phyloP scores from a whole-genome alignment of 75 land plant genomes.

The Chamaecyparis obtusa region DNA sequence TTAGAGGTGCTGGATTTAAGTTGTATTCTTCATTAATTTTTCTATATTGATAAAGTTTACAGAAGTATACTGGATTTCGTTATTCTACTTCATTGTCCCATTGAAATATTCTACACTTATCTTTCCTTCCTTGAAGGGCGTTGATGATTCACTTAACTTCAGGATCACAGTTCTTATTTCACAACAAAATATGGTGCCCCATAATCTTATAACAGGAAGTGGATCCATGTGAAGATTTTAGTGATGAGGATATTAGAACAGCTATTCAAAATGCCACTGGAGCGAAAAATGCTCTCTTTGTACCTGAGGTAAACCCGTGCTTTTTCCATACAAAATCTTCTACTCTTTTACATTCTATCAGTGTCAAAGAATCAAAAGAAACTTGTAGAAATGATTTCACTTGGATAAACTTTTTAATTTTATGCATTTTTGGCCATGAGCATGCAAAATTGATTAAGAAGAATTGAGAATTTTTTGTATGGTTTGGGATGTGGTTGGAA shows the following conservation, averaged over 20 bases:
- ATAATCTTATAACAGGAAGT: conserved; percentile 25
- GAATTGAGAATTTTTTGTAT: not conserved
- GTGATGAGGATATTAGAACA: conserved; percentile 37
- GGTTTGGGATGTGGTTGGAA: not conserved
- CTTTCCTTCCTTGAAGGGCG: not conserved
- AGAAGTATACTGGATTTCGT: not conserved
- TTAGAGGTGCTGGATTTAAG: conserved; percentile 25
- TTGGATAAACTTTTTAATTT: not conserved
- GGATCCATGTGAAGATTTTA: conserved; percentile 41
- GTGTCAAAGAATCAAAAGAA: not conserved
- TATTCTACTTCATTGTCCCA: too few species aligned
- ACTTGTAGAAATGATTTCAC: not conserved
- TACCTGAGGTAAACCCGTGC: conserved; percentile 32
- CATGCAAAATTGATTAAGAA: not conserved
- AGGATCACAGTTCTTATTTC: not conserved
- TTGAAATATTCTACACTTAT: not conserved
- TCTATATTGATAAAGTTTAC: not conserved
- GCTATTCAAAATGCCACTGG: conserved; percentile 47
- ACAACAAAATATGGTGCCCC: not conserved
- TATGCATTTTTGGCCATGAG: not conserved
- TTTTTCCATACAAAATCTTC: not conserved
- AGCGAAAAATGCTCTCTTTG: conserved; percentile 36
- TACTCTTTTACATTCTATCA: not conserved
- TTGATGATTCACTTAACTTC: not conserved
- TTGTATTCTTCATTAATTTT: not conserved